Conservation (phyloP, 345 rosid genomes). For the Heritiera littoralis region DNA sequence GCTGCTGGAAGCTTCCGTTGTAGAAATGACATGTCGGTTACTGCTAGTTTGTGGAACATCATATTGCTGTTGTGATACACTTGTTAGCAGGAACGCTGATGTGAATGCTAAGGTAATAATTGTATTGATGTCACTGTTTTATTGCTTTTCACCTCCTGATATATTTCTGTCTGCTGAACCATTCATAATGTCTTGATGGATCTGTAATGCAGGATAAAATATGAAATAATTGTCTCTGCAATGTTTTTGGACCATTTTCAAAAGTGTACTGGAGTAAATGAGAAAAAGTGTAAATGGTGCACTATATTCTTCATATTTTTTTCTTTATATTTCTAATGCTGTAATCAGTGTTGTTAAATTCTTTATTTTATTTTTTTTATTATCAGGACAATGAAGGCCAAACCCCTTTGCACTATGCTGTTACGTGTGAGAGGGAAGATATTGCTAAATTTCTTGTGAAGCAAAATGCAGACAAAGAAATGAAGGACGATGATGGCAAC, state of each 20-base stretch:
- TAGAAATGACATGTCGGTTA: too few relatives aligned
- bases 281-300: neutral
- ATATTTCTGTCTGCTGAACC: too few relatives aligned
- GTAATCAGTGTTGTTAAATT: slow-evolving; percentile 16
- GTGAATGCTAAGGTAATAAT: too few relatives aligned
- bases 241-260: neutral
- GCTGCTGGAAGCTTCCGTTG: too few relatives aligned
- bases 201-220: too few relatives aligned
- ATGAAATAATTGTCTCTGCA: too few relatives aligned
- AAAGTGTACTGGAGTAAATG: neutral
- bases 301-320: neutral
- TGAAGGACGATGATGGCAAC: slow-evolving; percentile 69
- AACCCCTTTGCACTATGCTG: slow-evolving; percentile 90
- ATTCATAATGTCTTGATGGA: too few relatives aligned
- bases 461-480: slow-evolving; percentile 59
- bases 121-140: too few relatives aligned
- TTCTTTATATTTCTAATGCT: slow-evolving; percentile 6
- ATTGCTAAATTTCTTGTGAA: slow-evolving; percentile 76
- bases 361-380: slow-evolving; percentile 11
- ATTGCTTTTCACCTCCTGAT: too few relatives aligned
- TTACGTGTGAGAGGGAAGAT: slow-evolving; percentile 77
- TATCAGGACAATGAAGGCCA: slow-evolving; percentile 93
- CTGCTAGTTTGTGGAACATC: too few relatives aligned
- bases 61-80: too few relatives aligned
- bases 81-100: too few relatives aligned